Percentiles rank a stretch among this genome's conserved stretches.
Evolutionary conservation across 805 yeast genomes (phyloP).

Genomic region (Metschnikowia henanensis): DNA sequence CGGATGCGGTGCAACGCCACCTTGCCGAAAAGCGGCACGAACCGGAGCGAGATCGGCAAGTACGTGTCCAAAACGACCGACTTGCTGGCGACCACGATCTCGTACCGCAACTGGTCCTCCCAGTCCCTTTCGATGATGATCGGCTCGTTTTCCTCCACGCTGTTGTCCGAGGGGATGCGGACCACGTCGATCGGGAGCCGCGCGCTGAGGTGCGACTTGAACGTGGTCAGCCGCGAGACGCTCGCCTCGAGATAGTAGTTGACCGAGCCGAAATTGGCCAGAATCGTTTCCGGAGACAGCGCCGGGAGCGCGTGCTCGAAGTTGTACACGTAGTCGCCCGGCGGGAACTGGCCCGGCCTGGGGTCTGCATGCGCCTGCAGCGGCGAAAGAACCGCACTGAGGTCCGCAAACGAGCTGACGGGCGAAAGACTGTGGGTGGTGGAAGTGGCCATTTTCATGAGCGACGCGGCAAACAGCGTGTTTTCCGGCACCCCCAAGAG

Average conservation of each 20-base stretch:
- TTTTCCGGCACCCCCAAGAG: background rate
- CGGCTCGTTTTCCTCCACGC: constrained; percentile 89
- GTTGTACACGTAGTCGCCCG: constrained; percentile 91
- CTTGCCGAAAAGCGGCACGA: constrained; percentile 81
- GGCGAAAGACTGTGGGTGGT: constrained; percentile 21
- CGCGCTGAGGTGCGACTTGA: constrained; percentile 73
- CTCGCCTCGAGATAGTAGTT: constrained; percentile 66
- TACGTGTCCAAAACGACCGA: constrained; percentile 80
- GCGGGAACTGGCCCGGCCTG: constrained; percentile 48
- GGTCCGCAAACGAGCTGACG: constrained; percentile 25
- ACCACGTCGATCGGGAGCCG: constrained; percentile 63
- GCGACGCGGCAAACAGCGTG: constrained; percentile 21
- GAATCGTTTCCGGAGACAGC: constrained; percentile 76
- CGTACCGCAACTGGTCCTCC: constrained; percentile 91
- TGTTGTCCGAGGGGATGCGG: constrained; percentile 73
- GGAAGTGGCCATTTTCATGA: constrained; percentile 29
- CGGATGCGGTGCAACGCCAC: constrained; percentile 84
- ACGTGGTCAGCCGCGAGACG: constrained; percentile 79
- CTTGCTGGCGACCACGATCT: constrained; percentile 88
- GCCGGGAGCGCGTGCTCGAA: constrained; percentile 88
- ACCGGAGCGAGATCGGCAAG: constrained; percentile 79
- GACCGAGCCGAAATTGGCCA: constrained; percentile 81
- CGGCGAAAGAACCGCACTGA: constrained; percentile 23
- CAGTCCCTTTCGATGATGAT: constrained; percentile 87
- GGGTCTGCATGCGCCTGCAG: constrained; percentile 14